A percentile compares a stretch with the other conserved stretches of the same genome.
Evolutionary conservation across 2,329 filamentous ascomycete genomes (phyloP).

Genomic region (Dactylellina sp.): DNA sequence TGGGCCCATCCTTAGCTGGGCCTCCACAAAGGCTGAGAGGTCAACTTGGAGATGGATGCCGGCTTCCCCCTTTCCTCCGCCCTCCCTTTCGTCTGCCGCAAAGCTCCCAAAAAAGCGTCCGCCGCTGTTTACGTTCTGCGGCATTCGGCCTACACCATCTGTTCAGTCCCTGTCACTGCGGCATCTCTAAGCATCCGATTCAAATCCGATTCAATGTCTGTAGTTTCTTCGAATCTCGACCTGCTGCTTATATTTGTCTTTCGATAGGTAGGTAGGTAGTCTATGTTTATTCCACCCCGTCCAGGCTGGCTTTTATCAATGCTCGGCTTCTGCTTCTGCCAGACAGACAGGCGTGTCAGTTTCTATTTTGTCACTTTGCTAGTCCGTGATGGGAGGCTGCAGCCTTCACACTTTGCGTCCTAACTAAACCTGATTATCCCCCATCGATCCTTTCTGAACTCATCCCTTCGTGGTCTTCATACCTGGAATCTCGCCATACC

Average conservation of each 20-base stretch:
- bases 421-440: constrained; percentile 10
- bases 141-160: constrained; percentile 35
- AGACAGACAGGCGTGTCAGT: not conserved
- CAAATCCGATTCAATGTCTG: not conserved
- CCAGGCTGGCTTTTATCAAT: not conserved
- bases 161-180: constrained; percentile 27
- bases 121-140: constrained; percentile 43
- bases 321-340: not conserved
- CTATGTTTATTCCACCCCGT: too few relatives aligned
- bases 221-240: too few relatives aligned
- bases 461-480: constrained; percentile 21
- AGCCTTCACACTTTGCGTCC: constrained; percentile 8
- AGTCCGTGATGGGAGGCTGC: constrained; percentile 8
- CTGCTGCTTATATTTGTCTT: too few relatives aligned
- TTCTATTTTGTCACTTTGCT: constrained; percentile 18
- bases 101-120: constrained; percentile 45
- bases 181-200: constrained; percentile 12
- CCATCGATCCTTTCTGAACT: constrained; percentile 15
- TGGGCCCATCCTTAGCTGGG: constrained; percentile 14
- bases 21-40: constrained; percentile 1
- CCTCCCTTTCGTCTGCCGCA: constrained; percentile 22
- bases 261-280: too few relatives aligned
- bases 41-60: not conserved
- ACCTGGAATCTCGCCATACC: constrained; percentile 25
- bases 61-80: not conserved